Percentiles rank a stretch among this genome's conserved stretches.
phyloP scores from a whole-genome alignment of 345 rosid genomes.

The Gossypium raimondii region DNA sequence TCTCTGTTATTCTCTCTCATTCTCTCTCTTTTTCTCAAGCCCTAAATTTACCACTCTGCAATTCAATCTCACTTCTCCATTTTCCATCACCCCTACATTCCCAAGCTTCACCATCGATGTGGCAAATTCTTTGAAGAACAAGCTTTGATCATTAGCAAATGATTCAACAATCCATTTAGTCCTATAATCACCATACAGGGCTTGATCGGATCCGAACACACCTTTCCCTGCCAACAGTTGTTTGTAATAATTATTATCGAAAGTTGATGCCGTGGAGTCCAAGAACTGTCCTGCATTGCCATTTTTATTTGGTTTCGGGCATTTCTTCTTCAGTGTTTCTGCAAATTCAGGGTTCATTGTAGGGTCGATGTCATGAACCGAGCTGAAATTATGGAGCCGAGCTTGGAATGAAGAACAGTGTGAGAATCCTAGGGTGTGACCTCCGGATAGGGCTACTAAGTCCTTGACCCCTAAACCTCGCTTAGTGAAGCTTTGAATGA shows the following conservation, averaged over 20 bases:
- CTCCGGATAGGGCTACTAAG: conserved; percentile 79
- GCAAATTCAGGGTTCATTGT: conserved; percentile 49
- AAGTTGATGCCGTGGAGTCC: conserved; percentile 56
- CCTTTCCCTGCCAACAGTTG: conserved; percentile 51
- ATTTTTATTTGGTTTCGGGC: conserved; percentile 43
- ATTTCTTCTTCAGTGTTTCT: conserved; percentile 36
- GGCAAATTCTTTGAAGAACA: conserved; percentile 66
- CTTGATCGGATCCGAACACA: conserved; percentile 67
- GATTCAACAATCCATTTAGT: conserved; percentile 59
- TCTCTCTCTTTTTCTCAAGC: background rate
- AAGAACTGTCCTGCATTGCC: conserved; percentile 57
- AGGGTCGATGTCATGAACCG: conserved; percentile 56
- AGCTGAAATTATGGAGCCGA: conserved; percentile 57
- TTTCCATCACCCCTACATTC: conserved; percentile 53
- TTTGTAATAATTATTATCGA: conserved; percentile 66
- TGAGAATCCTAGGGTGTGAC: conserved; percentile 72
- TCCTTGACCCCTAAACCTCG: conserved; percentile 69
- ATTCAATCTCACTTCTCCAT: conserved; percentile 63
- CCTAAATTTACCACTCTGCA: conserved; percentile 45
- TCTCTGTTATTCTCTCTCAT: background rate
- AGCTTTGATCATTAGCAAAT: conserved; percentile 49
- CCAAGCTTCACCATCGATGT: conserved; percentile 72
- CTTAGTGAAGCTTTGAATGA: conserved; percentile 60
- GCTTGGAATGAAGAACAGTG: conserved; percentile 77
- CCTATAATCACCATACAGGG: conserved; percentile 41